Evolutionary conservation across 2,329 filamentous ascomycete species (phyloP).

Genomic region (Hypoxylon sp.): DNA sequence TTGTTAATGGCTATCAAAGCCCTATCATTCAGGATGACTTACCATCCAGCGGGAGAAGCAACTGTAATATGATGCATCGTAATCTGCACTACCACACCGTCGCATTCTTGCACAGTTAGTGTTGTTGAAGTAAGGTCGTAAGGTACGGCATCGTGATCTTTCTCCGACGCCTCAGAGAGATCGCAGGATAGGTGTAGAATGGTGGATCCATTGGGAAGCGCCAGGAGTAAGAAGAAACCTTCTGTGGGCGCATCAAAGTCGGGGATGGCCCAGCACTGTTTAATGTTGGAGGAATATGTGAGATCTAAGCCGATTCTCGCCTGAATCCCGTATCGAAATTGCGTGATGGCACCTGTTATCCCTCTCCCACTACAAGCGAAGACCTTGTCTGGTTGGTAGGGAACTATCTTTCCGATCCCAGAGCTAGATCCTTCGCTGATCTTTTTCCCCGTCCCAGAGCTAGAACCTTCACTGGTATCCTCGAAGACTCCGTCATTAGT

Average conservation of each 20-base stretch:
- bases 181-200: constrained; percentile 66
- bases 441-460: constrained; percentile 26
- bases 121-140: constrained; percentile 70
- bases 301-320: constrained; percentile 75
- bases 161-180: constrained; percentile 62
- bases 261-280: constrained; percentile 68
- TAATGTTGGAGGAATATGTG: constrained; percentile 64
- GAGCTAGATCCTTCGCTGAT: constrained; percentile 66
- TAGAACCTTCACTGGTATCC: constrained; percentile 66
- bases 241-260: constrained; percentile 43
- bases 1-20: constrained; percentile 24
- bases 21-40: constrained; percentile 44
- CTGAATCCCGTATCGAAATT: constrained; percentile 78
- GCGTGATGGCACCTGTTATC: constrained; percentile 73
- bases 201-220: constrained; percentile 64
- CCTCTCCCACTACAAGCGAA: constrained; percentile 78
- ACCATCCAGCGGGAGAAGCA: constrained; percentile 57
- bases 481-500: constrained; percentile 55
- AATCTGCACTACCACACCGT: constrained; percentile 65
- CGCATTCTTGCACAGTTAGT: constrained; percentile 59
- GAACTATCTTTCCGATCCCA: constrained; percentile 44
- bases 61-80: constrained; percentile 65
- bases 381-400: constrained; percentile 66
- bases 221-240: constrained; percentile 62
- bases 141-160: constrained; percentile 58